These are phyloP conservation scores for Rhododendron vialii DNA, from an alignment of 148 eudicot genomes.

Conservation along the genomic window DNA sequence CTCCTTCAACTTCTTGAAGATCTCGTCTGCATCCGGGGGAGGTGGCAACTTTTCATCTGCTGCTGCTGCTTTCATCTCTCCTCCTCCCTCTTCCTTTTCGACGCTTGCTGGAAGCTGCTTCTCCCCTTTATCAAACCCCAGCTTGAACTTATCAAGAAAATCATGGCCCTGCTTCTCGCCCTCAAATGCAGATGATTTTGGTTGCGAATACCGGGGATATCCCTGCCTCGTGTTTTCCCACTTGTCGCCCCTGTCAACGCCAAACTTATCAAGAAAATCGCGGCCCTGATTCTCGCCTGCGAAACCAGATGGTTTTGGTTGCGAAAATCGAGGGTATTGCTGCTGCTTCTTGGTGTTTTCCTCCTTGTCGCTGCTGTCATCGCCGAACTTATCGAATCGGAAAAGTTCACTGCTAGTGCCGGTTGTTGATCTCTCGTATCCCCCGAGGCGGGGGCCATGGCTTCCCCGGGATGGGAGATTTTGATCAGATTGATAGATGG, in stretches of 20 bases:
- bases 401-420: conserved; percentile 4
- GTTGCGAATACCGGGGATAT: neutral
- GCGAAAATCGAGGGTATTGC: neutral
- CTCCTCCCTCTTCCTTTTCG: conserved; percentile 14
- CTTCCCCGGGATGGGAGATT: neutral
- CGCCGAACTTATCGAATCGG: conserved; percentile 13
- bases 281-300: conserved; percentile 16
- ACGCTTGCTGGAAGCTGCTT: neutral
- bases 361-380: neutral
- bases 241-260: conserved; percentile 9
- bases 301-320: conserved; percentile 22
- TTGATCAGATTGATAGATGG: conserved; percentile 21
- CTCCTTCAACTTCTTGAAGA: conserved; percentile 89
- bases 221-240: conserved; percentile 3
- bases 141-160: conserved; percentile 73
- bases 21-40: conserved; percentile 65
- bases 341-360: conserved; percentile 9
- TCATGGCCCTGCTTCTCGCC: conserved; percentile 26
- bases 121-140: conserved; percentile 31
- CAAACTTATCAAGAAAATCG: conserved; percentile 43
- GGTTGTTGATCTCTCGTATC: conserved; percentile 1
- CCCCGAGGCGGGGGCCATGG: neutral
- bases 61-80: conserved; percentile 4
- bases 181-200: conserved; percentile 22
- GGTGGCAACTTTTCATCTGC: conserved; percentile 2